Evolutionary conservation across 108 stramenopile species (phyloP).

Genomic region (Nitzschia palea): DNA sequence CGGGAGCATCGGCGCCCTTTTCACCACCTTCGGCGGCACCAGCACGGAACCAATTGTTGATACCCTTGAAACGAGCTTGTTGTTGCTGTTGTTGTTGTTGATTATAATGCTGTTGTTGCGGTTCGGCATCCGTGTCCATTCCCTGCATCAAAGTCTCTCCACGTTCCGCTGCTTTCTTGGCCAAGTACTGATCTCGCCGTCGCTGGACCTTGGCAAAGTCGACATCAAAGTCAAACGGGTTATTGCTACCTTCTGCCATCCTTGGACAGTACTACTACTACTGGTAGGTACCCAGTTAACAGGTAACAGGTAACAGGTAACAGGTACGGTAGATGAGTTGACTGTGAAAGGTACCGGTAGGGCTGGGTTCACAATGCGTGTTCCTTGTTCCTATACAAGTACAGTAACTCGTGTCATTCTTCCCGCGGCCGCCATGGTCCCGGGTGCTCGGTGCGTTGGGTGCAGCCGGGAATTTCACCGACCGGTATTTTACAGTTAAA

Average conservation of each 20-base stretch:
- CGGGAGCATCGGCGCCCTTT: conserved; percentile 5
- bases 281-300: no score
- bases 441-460: no score
- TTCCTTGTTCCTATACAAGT: no score
- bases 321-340: no score
- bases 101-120: neutral
- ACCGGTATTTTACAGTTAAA: no score
- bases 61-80: neutral
- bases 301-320: no score
- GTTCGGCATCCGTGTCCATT: conserved; percentile 29
- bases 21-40: conserved; percentile 5
- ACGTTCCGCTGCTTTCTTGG: conserved; percentile 38
- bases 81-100: neutral
- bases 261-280: no score
- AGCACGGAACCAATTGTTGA: neutral
- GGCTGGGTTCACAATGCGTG: no score
- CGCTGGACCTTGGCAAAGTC: conserved; percentile 51
- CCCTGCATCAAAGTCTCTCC: conserved; percentile 31
- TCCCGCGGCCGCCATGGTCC: no score
- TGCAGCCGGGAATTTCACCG: no score
- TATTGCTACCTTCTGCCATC: conserved; percentile 8
- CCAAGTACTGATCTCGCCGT: conserved; percentile 37
- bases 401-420: no score
- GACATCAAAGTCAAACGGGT: conserved; percentile 51
- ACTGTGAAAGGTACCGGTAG: no score